Evolutionary conservation across 2,329 filamentous ascomycete species (phyloP).

Genomic region (Epichloe sp.): DNA sequence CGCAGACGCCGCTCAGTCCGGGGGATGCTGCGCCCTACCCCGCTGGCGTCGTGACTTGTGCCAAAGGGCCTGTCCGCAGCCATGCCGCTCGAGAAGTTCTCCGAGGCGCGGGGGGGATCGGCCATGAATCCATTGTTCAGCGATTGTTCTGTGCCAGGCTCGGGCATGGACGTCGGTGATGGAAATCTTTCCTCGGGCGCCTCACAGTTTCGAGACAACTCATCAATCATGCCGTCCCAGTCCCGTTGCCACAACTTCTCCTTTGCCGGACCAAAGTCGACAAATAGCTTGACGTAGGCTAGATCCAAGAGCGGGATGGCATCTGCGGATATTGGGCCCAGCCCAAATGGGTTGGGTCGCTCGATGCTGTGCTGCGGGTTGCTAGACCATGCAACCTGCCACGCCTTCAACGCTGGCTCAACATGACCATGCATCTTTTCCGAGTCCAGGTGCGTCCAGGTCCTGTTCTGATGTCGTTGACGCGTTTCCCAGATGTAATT

Average conservation of each 20-base stretch:
- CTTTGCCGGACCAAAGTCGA: slow-evolving; percentile 84
- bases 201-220: slow-evolving; percentile 66
- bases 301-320: slow-evolving; percentile 83
- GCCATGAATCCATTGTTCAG: slow-evolving; percentile 35
- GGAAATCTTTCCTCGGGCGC: slow-evolving; percentile 54
- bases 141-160: slow-evolving; percentile 31
- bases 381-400: slow-evolving; percentile 84
- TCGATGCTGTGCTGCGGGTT: slow-evolving; percentile 77
- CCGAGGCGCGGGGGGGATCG: slow-evolving; percentile 35
- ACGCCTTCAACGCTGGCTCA: slow-evolving; percentile 83
- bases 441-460: slow-evolving; percentile 85
- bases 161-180: slow-evolving; percentile 38
- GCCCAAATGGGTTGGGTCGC: slow-evolving; percentile 69
- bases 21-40: slow-evolving; percentile 33
- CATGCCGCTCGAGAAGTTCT: slow-evolving; percentile 35
- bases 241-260: slow-evolving; percentile 91
- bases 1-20: slow-evolving; percentile 78
- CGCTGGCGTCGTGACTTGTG: slow-evolving; percentile 5
- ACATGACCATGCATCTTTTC: slow-evolving; percentile 95
- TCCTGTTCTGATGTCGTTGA: slow-evolving; percentile 73
- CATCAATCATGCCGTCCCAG: slow-evolving; percentile 82
- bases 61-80: slow-evolving; percentile 9
- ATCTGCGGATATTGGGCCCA: slow-evolving; percentile 75
- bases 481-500: slow-evolving; percentile 98
- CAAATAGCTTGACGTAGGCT: slow-evolving; percentile 83